Evolutionary conservation across 108 stramenopile genomes (phyloP).

Genomic region (Thalassiosira profunda): DNA sequence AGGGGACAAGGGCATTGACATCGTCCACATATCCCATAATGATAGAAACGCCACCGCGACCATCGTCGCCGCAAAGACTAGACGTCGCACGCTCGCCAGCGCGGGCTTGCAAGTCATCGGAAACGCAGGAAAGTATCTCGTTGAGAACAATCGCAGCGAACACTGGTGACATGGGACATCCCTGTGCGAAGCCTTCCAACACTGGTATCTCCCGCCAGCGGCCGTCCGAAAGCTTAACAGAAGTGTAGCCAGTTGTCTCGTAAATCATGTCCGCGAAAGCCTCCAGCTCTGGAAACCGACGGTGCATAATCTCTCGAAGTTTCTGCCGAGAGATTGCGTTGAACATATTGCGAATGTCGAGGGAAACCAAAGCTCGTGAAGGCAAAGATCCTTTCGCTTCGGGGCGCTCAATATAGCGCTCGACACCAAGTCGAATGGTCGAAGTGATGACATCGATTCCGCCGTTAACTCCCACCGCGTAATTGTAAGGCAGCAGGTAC

Average conservation of each 20-base stretch:
- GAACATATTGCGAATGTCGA: slow-evolving; percentile 22
- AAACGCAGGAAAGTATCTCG: not conserved
- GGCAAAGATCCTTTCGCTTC: not conserved
- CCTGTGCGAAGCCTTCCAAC: not conserved
- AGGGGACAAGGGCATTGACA: not conserved
- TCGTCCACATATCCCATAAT: not conserved
- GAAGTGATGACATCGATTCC: slow-evolving; percentile 6
- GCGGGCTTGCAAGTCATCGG: not conserved
- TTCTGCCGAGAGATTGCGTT: slow-evolving; percentile 3
- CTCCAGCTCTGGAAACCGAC: not conserved
- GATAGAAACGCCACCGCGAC: not conserved
- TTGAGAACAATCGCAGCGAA: not conserved
- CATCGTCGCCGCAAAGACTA: not conserved
- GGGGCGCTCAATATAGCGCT: not conserved
- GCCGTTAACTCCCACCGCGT: slow-evolving; percentile 10
- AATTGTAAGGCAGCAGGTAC: slow-evolving; percentile 21
- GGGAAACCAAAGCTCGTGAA: slow-evolving; percentile 4
- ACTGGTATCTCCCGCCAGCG: not conserved
- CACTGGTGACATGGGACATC: not conserved
- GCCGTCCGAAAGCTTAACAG: not conserved
- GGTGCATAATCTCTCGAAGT: not conserved
- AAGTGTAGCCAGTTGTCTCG: not conserved
- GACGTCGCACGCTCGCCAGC: not conserved
- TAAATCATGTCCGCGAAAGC: not conserved
- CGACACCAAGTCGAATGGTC: not conserved